Evolutionary conservation across 1,284 basidiomycete genomes (phyloP), one percentile per base, ranked within the genome.

Genomic region (Puccinia horiana): DNA sequence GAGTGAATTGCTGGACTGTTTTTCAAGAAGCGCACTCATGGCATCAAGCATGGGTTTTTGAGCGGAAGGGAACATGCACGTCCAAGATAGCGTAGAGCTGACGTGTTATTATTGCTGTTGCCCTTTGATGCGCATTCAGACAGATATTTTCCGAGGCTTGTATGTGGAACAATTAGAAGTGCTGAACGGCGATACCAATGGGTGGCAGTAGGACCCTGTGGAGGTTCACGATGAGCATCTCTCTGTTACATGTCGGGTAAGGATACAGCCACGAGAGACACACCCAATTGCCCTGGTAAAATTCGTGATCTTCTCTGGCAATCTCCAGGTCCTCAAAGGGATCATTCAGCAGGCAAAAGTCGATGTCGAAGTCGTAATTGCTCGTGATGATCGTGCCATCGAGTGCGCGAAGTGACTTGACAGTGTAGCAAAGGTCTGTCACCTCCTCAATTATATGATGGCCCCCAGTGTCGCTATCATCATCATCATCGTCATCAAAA

Each of bases 141-240:
- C 40, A 42, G 40, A 32, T 67, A 67, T 16, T 67, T 32, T n/a
- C 32, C 63, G 29, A 67, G 35, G 18, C 23, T n/a, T 42, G 35
- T n/a, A 26, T 67, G 37, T 40, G 63, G 63, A 26, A 67, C 63
- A 42, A 67, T 42, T 4, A 26, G 37, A 35, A 67, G 37, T 20
- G 63, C 40, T 32, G 63, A n/a, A 42, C 63, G 63, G 16, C 63
- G 63, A 67, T 67, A 67, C 63, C 63, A 67, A 42, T 67, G 63
- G 40, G 63, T 67, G 63, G 40, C 63, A 42, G 37, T 23, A 67
- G 58, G 58, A 18, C 63, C 63, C 63, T 67, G 63, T 67, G 8
- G 12, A 42, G 61, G 29, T 67, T 23, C n/a, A 18, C 20, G 16
- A 40, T 63, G 29, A 67, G 35, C 40, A 23, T 42, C 40, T 67